Percentiles rank a stretch among this genome's conserved stretches.
Conservation (phyloP, 2,329 filamentous ascomycete genomes). For the Neonectria punicea region DNA sequence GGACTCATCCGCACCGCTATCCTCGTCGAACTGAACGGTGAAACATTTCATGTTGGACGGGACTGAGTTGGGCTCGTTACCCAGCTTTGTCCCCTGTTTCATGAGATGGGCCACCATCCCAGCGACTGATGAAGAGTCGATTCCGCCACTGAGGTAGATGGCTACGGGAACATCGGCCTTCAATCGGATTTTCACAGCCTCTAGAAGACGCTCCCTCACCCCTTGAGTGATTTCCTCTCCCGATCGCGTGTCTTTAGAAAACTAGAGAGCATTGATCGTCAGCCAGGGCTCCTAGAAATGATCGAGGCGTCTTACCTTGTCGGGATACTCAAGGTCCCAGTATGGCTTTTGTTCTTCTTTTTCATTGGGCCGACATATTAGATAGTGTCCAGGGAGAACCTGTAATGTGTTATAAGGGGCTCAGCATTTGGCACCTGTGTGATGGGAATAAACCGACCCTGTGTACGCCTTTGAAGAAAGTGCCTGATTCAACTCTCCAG, state of each 20-base stretch:
- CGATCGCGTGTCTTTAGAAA: slow-evolving; percentile 51
- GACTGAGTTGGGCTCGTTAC: slow-evolving; percentile 48
- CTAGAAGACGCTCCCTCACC: slow-evolving; percentile 44
- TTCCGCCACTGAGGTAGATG: slow-evolving; percentile 66
- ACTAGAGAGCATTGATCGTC: not conserved
- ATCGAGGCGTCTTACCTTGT: slow-evolving; percentile 55
- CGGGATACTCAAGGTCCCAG: slow-evolving; percentile 63
- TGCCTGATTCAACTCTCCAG: slow-evolving; percentile 57
- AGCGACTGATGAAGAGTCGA: slow-evolving; percentile 67
- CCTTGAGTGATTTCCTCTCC: slow-evolving; percentile 62
- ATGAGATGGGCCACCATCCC: slow-evolving; percentile 65
- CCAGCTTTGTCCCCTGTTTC: slow-evolving; percentile 57
- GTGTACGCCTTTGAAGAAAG: slow-evolving; percentile 55
- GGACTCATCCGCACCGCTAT: slow-evolving; percentile 61
- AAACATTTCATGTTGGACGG: slow-evolving; percentile 52
- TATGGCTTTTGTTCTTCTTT: slow-evolving; percentile 46
- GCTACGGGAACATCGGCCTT: slow-evolving; percentile 68
- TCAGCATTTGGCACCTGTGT: not conserved
- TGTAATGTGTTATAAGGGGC: not conserved
- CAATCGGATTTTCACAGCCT: slow-evolving; percentile 63
- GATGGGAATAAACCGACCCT: slow-evolving; percentile 5
- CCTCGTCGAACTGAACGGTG: slow-evolving; percentile 62
- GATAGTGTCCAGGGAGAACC: slow-evolving; percentile 16
- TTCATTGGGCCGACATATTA: slow-evolving; percentile 1
- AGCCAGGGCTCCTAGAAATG: slow-evolving; percentile 32